Conservation (phyloP, 2,329 filamentous ascomycete genomes). For the Reticulascus tulasneorum region DNA sequence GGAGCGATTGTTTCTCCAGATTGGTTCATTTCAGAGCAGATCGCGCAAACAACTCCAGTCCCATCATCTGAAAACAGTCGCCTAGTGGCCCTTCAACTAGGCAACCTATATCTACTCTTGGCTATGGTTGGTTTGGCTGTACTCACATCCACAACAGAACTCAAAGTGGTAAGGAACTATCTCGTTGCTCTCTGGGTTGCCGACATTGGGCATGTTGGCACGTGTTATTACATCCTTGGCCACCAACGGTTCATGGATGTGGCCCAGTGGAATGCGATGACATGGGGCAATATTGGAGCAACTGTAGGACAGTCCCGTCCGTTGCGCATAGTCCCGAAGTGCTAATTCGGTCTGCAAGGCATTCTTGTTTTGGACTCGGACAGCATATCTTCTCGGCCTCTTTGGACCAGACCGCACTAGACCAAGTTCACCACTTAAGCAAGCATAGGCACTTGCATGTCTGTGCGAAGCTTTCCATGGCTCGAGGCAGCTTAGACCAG, state of each 20-base stretch:
- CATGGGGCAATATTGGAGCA: conserved; percentile 69
- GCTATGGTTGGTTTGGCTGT: conserved; percentile 61
- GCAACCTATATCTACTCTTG: conserved; percentile 65
- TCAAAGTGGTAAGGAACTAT: conserved; percentile 63
- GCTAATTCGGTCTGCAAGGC: conserved; percentile 15
- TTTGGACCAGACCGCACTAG: conserved; percentile 27
- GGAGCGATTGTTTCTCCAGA: conserved; percentile 52
- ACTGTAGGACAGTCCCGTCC: conserved; percentile 44
- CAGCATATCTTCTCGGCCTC: conserved; percentile 25
- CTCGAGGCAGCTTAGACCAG: too few species aligned
- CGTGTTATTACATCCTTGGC: conserved; percentile 53
- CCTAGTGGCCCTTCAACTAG: conserved; percentile 63
- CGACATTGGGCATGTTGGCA: conserved; percentile 65
- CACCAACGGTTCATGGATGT: conserved; percentile 49
- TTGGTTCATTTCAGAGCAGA: conserved; percentile 63
- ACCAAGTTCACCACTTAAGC: too few species aligned
- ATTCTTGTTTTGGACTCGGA: conserved; percentile 26
- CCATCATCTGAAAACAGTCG: conserved; percentile 41
- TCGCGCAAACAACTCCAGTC: conserved; percentile 34
- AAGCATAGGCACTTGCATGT: too few species aligned
- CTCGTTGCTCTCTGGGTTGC: conserved; percentile 61
- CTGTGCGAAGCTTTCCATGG: too few species aligned
- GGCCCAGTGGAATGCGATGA: conserved; percentile 61
- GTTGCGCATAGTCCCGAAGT: not conserved
- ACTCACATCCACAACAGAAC: conserved; percentile 60